Percentiles rank a stretch among this genome's conserved stretches.
Conservation (phyloP, 176 grass and related monocot genomes). For the Triticum monococcum region DNA sequence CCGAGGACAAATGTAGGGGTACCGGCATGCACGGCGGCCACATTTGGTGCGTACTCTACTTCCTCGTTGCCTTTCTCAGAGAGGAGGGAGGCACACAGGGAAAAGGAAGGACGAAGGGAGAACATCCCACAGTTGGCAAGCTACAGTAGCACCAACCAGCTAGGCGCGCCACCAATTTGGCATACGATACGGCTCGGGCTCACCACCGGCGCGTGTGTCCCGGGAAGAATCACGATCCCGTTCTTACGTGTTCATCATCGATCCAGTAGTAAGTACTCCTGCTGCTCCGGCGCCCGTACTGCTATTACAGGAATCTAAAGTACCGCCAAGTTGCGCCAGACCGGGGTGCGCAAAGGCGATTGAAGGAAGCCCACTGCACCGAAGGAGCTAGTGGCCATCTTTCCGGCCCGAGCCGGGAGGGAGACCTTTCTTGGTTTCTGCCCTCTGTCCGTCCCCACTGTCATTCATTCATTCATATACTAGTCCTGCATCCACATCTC, state of each 20-base stretch:
- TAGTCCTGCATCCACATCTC: background rate
- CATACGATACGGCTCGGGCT: background rate
- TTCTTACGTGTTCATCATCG: background rate
- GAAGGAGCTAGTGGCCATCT: background rate
- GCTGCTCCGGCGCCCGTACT: no score
- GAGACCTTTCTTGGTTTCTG: constrained; percentile 12
- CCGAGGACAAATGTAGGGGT: background rate
- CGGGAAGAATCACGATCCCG: background rate
- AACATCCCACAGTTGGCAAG: background rate
- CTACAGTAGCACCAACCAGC: background rate
- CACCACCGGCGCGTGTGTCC: background rate
- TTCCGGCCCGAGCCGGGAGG: background rate
- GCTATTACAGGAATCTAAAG: background rate
- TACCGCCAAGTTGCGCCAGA: constrained; percentile 19
- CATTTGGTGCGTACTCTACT: background rate
- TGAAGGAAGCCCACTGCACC: background rate
- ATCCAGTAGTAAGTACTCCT: no score
- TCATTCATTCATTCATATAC: background rate
- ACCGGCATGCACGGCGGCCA: background rate
- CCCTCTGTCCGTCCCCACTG: background rate
- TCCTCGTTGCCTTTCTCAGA: background rate
- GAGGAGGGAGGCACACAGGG: no score
- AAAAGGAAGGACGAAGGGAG: no score
- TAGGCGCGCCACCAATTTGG: background rate
- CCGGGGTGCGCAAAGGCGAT: background rate